Evolutionary conservation across 345 rosid species (phyloP).

Genomic region (Carallia brachiata): DNA sequence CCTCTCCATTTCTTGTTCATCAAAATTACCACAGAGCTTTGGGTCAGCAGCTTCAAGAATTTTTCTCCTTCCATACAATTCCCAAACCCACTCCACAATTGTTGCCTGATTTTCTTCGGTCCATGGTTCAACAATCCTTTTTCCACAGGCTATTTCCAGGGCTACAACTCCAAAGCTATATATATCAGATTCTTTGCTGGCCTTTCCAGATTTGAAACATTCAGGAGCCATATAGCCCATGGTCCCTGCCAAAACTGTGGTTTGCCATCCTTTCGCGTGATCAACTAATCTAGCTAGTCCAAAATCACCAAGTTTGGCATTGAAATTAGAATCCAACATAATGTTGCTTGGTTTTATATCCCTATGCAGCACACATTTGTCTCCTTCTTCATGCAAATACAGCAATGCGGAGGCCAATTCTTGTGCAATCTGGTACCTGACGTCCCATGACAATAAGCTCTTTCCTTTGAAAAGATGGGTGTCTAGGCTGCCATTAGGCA

Average conservation of each 20-base stretch:
- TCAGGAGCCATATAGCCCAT: conserved; percentile 37
- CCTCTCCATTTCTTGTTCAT: conserved; percentile 1
- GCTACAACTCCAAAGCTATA: conserved; percentile 40
- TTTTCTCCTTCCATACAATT: background rate
- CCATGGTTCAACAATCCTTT: background rate
- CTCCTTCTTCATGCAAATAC: conserved; percentile 39
- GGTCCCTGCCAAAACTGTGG: conserved; percentile 24
- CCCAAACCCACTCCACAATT: conserved; percentile 12
- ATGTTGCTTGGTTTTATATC: conserved; percentile 41
- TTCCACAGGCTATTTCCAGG: conserved; percentile 26
- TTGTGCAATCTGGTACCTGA: conserved; percentile 21
- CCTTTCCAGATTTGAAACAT: conserved; percentile 17
- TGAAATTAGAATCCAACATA: conserved; percentile 26
- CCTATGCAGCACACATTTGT: conserved; percentile 30
- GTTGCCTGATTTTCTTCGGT: background rate
- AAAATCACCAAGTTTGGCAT: conserved; percentile 34
- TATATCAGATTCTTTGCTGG: conserved; percentile 35
- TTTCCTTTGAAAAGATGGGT: conserved; percentile 17
- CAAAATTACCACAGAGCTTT: background rate
- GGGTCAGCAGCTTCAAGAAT: conserved; percentile 7
- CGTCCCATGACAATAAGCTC: conserved; percentile 19
- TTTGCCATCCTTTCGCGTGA: conserved; percentile 27
- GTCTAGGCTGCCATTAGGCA: conserved; percentile 37
- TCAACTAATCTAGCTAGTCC: conserved; percentile 33
- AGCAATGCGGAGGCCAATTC: conserved; percentile 29